These are phyloP conservation scores for Xylariomycetidae sp. DNA, from an alignment of 2,329 filamentous ascomycete genomes.

Conservation along the genomic window DNA sequence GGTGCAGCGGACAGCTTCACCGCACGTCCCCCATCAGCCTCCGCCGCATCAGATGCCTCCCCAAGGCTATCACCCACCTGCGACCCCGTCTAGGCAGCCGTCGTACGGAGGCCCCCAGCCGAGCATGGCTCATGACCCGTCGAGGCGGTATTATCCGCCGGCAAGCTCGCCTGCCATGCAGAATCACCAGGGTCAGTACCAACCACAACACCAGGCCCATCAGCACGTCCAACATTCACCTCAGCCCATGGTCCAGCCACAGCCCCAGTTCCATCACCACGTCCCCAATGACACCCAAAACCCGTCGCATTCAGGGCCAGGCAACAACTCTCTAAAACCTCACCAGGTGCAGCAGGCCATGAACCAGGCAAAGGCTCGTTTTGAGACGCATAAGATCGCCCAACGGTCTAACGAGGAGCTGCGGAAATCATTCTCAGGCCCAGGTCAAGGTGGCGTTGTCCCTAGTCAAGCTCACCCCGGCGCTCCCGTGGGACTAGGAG, in stretches of 20 bases:
- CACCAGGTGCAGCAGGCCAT: slow-evolving; percentile 28
- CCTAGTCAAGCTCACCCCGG: slow-evolving; percentile 19
- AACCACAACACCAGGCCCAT: slow-evolving; percentile 13
- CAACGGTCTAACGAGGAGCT: slow-evolving; percentile 22
- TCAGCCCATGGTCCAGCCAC: neutral
- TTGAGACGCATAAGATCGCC: slow-evolving; percentile 21
- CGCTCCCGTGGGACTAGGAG: slow-evolving; percentile 25
- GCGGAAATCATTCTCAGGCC: slow-evolving; percentile 16
- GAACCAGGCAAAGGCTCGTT: slow-evolving; percentile 27
- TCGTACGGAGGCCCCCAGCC: slow-evolving; percentile 22
- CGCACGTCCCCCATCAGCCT: slow-evolving; percentile 24
- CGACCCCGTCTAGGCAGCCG: slow-evolving; percentile 21
- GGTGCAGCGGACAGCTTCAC: slow-evolving; percentile 24
- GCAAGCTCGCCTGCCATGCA: slow-evolving; percentile 19
- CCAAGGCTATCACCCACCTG: slow-evolving; percentile 21
- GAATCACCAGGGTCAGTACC: slow-evolving; percentile 15
- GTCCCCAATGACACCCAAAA: slow-evolving; percentile 5
- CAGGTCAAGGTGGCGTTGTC: slow-evolving; percentile 8
- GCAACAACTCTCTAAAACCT: slow-evolving; percentile 21
- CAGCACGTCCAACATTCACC: slow-evolving; percentile 7
- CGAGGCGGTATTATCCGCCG: slow-evolving; percentile 21
- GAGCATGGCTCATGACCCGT: slow-evolving; percentile 19
- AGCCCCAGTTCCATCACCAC: neutral
- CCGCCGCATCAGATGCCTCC: slow-evolving; percentile 23
- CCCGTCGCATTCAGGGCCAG: slow-evolving; percentile 7